Evolutionary conservation across 768 basidiomycete genomes (phyloP).

Genomic region (Pulveroboletus sp.): DNA sequence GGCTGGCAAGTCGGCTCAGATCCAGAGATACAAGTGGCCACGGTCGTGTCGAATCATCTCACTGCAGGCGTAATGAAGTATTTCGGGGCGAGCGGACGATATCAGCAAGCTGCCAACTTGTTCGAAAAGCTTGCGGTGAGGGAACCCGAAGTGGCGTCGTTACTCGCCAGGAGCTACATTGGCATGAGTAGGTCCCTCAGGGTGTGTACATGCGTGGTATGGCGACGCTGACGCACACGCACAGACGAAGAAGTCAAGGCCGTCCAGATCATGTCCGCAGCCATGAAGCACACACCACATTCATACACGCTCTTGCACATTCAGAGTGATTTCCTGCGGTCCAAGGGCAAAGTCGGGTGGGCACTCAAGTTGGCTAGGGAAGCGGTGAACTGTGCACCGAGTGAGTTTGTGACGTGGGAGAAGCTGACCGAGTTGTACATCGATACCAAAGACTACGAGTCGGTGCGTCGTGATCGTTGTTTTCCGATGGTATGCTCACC

Average conservation of each 20-base stretch:
- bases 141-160: conserved; percentile 86
- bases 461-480: conserved; percentile 30
- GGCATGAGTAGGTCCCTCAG: conserved; percentile 87
- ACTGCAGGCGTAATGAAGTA: conserved; percentile 95
- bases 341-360: conserved; percentile 84
- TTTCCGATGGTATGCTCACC: neutral
- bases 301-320: conserved; percentile 93
- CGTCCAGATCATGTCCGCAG: conserved; percentile 85
- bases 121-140: conserved; percentile 87
- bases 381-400: conserved; percentile 97
- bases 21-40: conserved; percentile 98
- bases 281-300: conserved; percentile 83
- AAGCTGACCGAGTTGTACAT: conserved; percentile 95
- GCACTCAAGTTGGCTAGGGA: conserved; percentile 89
- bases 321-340: conserved; percentile 90
- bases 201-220: neutral
- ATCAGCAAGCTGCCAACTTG: conserved; percentile 84
- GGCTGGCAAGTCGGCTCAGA: conserved; percentile 99
- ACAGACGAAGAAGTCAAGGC: conserved; percentile 98
- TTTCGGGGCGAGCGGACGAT: conserved; percentile 89
- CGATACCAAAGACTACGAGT: conserved; percentile 83
- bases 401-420: conserved; percentile 99
- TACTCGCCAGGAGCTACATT: conserved; percentile 87
- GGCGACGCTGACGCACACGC: neutral
- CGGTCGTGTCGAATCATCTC: conserved; percentile 93